These are phyloP conservation scores for Pontederia crassipes DNA, from an alignment of 176 grass and related monocot genomes.

Conservation along the genomic window DNA sequence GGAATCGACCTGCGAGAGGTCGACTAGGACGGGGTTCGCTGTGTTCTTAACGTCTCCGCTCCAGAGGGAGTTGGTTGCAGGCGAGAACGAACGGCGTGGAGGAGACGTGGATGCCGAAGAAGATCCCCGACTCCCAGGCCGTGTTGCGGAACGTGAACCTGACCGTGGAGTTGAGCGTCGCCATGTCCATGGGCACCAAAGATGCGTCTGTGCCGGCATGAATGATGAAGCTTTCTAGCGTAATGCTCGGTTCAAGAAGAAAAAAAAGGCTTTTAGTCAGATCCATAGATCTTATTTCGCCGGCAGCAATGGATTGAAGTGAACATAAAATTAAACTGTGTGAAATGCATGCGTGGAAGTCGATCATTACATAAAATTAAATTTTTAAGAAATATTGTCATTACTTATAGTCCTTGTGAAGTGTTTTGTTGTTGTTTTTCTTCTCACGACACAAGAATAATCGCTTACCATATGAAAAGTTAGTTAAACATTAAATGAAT, in stretches of 20 bases:
- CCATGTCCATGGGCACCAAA: conserved; percentile 94
- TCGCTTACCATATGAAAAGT: no score
- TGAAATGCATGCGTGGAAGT: no score
- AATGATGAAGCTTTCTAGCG: conserved; percentile 76
- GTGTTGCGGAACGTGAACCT: conserved; percentile 78
- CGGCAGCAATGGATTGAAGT: background rate
- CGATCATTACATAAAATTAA: no score
- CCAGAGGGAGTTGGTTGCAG: conserved; percentile 66
- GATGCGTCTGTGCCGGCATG: conserved; percentile 96
- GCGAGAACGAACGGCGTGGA: conserved; percentile 40
- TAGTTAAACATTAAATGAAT: no score
- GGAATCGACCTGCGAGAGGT: no score
- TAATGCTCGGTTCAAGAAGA: conserved; percentile 45
- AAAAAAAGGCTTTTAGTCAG: background rate
- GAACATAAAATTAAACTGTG: no score
- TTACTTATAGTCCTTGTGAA: no score
- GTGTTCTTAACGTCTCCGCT: conserved; percentile 41
- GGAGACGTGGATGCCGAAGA: conserved; percentile 81
- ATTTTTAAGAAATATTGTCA: no score
- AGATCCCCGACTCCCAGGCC: conserved; percentile 36
- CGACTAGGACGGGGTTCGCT: background rate
- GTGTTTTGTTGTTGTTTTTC: no score
- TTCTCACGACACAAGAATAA: no score
- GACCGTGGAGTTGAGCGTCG: conserved; percentile 70
- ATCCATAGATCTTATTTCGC: background rate